phyloP scores from a whole-genome alignment of 208 protist species.

The Sergeia podlipaevii region DNA sequence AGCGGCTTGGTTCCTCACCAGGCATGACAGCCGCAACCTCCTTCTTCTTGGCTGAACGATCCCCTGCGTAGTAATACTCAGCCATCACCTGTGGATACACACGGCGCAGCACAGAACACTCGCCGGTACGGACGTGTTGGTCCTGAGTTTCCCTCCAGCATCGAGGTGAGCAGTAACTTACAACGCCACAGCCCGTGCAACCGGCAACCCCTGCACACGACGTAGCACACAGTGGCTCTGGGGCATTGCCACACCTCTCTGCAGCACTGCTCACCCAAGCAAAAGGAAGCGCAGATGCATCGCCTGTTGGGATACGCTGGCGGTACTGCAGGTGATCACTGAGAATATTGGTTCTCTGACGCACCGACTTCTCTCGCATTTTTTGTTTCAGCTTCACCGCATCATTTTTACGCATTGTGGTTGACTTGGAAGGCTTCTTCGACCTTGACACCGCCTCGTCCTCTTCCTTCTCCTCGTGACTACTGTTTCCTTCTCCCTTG shows the following conservation, averaged over 20 bases:
- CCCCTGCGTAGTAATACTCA: constrained; percentile 24
- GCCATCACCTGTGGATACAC: constrained; percentile 57
- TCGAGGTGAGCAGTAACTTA: constrained; percentile 47
- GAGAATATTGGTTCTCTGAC: constrained; percentile 26
- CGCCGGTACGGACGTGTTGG: constrained; percentile 32
- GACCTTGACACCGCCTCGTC: constrained; percentile 14
- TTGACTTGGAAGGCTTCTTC: constrained; percentile 54
- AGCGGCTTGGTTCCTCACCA: constrained; percentile 30
- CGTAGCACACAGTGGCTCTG: not conserved
- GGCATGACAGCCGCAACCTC: constrained; percentile 24
- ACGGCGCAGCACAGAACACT: constrained; percentile 42
- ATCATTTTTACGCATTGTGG: constrained; percentile 42
- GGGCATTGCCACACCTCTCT: no score
- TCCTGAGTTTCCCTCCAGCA: constrained; percentile 35
- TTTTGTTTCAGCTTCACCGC: constrained; percentile 35
- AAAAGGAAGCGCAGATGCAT: not conserved
- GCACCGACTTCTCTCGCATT: constrained; percentile 23
- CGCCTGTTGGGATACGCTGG: not conserved
- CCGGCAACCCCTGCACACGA: constrained; percentile 19
- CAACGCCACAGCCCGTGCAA: constrained; percentile 51
- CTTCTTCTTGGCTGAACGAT: not conserved
- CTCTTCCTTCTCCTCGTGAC: not conserved
- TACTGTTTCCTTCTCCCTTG: not conserved
- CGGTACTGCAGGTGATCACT: constrained; percentile 17
- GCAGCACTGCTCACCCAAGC: constrained; percentile 17